Evolutionary conservation across 345 rosid genomes (phyloP).

Genomic region (Jatropha curcas): DNA sequence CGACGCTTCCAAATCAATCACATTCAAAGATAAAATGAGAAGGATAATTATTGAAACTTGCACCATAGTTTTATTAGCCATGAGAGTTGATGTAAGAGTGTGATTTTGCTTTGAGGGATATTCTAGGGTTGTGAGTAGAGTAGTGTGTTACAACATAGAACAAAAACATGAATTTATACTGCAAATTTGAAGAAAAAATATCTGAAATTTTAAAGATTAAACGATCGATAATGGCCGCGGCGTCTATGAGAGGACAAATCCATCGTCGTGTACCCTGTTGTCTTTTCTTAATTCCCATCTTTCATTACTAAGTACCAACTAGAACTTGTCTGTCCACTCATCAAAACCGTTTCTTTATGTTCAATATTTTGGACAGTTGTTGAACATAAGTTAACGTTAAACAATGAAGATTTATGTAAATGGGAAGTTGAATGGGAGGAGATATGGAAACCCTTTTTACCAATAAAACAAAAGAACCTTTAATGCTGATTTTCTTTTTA

Average conservation of each 20-base stretch:
- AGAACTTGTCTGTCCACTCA: constrained; percentile 22
- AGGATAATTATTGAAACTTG: constrained; percentile 25
- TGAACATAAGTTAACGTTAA: not conserved
- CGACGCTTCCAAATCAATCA: constrained; percentile 11
- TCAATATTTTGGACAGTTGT: not conserved
- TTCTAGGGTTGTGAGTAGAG: not conserved
- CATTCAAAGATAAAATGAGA: constrained; percentile 20
- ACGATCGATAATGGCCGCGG: constrained; percentile 24
- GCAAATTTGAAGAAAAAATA: not conserved
- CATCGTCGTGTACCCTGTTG: constrained; percentile 24
- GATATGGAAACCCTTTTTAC: not conserved
- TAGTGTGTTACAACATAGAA: not conserved
- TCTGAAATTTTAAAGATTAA: constrained; percentile 12
- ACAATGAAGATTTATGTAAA: not conserved
- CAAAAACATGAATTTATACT: constrained; percentile 16
- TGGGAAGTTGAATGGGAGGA: no score
- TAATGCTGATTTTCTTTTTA: not conserved
- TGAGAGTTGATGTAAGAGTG: not conserved
- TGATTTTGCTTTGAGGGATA: not conserved
- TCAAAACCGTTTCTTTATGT: constrained; percentile 3
- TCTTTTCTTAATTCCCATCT: not conserved
- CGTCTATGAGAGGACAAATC: constrained; percentile 22
- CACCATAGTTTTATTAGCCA: constrained; percentile 15
- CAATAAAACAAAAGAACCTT: not conserved
- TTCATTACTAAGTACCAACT: not conserved